These are phyloP conservation scores for Scutellaria baicalensis DNA, from an alignment of 257 asterid species.

Conservation along the genomic window DNA sequence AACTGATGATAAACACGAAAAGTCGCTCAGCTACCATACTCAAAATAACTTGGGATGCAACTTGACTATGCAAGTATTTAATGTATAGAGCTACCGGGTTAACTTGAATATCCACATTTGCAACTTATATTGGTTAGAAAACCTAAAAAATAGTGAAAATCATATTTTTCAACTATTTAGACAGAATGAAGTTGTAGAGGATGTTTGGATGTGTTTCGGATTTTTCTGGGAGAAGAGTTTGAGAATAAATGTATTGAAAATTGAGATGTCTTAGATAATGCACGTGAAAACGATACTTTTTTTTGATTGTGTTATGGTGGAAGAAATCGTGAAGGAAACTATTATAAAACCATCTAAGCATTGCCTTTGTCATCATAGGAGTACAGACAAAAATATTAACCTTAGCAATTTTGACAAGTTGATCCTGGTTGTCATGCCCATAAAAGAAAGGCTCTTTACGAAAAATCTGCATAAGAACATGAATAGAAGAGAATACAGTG, in stretches of 20 bases:
- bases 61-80: background rate
- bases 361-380: background rate
- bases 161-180: background rate
- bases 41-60: background rate
- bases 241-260: background rate
- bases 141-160: background rate
- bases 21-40: background rate
- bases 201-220: background rate
- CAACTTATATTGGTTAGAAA: background rate
- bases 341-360: background rate
- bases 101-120: background rate
- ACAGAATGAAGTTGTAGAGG: background rate
- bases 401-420: conserved; percentile 95
- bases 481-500: background rate
- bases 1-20: background rate
- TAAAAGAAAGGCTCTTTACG: conserved; percentile 98
- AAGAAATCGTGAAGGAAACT: background rate
- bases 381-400: conserved; percentile 17
- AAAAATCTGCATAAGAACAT: conserved; percentile 51
- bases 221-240: background rate
- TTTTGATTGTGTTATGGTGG: background rate
- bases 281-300: background rate
- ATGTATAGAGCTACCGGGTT: background rate
- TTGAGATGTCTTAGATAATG: background rate
- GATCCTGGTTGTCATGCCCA: conserved; percentile 97